Percentiles rank a stretch among this genome's conserved stretches.
These are phyloP conservation scores for Suillus lakei DNA, from an alignment of 768 basidiomycete species.

Conservation along the genomic window DNA sequence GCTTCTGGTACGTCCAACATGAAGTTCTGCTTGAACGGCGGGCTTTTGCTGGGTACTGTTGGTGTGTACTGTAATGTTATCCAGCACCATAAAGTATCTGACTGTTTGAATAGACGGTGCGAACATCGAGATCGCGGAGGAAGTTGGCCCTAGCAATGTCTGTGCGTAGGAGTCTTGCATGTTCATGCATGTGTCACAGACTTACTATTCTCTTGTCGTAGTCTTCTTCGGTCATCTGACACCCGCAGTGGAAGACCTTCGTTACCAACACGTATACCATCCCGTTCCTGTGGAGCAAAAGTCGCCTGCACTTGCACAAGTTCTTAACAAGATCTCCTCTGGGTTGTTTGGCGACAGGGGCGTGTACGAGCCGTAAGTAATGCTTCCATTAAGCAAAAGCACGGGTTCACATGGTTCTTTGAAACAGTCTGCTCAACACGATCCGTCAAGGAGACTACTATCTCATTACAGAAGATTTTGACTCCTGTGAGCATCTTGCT, in stretches of 20 bases:
- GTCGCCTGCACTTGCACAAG: slow-evolving; percentile 80
- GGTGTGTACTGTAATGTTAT: slow-evolving; percentile 38
- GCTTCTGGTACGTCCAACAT: slow-evolving; percentile 83
- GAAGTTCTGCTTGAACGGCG: slow-evolving; percentile 93
- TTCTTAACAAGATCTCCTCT: slow-evolving; percentile 73
- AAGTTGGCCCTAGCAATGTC: slow-evolving; percentile 91
- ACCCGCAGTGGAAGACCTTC: slow-evolving; percentile 84
- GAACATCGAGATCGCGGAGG: slow-evolving; percentile 96
- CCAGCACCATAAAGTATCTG: neutral
- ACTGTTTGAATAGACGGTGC: slow-evolving; percentile 70
- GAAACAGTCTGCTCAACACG: slow-evolving; percentile 67
- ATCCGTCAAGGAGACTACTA: slow-evolving; percentile 80
- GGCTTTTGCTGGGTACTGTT: slow-evolving; percentile 84
- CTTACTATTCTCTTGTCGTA: slow-evolving; percentile 26
- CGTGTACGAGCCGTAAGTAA: slow-evolving; percentile 86
- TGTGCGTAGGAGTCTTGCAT: slow-evolving; percentile 56
- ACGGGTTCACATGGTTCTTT: slow-evolving; percentile 15
- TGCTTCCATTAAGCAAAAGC: slow-evolving; percentile 16
- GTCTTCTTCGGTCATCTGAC: slow-evolving; percentile 93
- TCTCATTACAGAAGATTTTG: slow-evolving; percentile 91
- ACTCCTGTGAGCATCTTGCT: slow-evolving; percentile 66
- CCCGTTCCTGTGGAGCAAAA: slow-evolving; percentile 81
- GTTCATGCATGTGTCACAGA: neutral
- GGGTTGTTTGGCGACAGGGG: slow-evolving; percentile 81
- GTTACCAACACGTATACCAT: slow-evolving; percentile 86